Percentiles rank a stretch among this genome's conserved stretches.
These are phyloP conservation scores for Keqinozyma sinolaborantium DNA, from an alignment of 1,139 yeast species.

Conservation along the genomic window DNA sequence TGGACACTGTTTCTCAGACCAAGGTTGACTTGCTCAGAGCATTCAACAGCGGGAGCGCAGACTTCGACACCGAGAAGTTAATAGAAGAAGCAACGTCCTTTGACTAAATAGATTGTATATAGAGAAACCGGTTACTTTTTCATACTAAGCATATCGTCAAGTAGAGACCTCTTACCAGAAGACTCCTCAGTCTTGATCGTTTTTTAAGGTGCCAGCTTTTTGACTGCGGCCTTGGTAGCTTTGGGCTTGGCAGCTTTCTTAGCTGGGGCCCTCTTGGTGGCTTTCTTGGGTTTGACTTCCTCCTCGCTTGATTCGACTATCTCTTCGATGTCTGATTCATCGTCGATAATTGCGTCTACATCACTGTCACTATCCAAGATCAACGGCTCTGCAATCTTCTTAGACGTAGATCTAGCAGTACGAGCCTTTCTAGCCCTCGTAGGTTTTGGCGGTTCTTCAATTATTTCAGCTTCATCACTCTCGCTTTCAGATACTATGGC, in stretches of 20 bases:
- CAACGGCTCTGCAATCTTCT: not conserved
- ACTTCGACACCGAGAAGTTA: conserved; percentile 63
- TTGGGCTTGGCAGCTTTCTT: conserved; percentile 3
- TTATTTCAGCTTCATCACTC: conserved; percentile 5
- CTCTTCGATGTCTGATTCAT: conserved; percentile 2
- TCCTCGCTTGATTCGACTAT: not conserved
- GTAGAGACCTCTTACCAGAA: conserved; percentile 5
- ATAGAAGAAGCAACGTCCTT: conserved; percentile 70
- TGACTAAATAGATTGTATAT: conserved; percentile 38
- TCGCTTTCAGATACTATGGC: conserved; percentile 6
- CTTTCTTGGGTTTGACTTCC: not conserved
- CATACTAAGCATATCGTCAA: conserved; percentile 13
- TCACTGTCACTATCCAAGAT: not conserved
- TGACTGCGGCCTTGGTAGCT: conserved; percentile 4
- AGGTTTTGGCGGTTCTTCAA: not conserved
- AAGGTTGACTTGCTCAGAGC: conserved; percentile 57
- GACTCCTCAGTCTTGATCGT: conserved; percentile 1
- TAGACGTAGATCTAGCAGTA: conserved; percentile 1
- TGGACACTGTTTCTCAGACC: conserved; percentile 41
- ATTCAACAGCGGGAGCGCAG: conserved; percentile 66
- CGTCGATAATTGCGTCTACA: not conserved
- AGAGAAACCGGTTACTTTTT: conserved; percentile 2
- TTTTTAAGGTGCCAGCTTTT: no score
- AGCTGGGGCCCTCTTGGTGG: conserved; percentile 1
- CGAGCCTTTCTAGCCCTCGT: conserved; percentile 2